These are phyloP conservation scores for Seiridium unicorne DNA, from an alignment of 2,329 filamentous ascomycete genomes.

Conservation along the genomic window DNA sequence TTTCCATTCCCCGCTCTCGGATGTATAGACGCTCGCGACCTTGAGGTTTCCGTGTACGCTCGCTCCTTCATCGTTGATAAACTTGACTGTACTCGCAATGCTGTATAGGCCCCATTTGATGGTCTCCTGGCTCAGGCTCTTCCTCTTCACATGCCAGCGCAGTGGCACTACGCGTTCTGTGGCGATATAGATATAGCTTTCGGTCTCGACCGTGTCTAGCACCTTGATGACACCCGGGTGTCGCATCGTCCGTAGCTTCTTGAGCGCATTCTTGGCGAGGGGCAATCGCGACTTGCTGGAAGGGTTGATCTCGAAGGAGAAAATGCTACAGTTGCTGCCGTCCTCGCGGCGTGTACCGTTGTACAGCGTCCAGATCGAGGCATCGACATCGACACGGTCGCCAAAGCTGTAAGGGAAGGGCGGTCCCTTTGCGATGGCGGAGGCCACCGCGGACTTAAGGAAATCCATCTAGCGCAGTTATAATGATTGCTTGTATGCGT, in stretches of 20 bases:
- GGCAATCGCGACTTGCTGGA: conserved; percentile 79
- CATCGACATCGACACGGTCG: conserved; percentile 86
- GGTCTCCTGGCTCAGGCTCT: conserved; percentile 85
- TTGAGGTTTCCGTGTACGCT: conserved; percentile 89
- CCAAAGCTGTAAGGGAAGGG: conserved; percentile 92
- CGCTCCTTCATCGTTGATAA: conserved; percentile 89
- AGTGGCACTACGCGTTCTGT: conserved; percentile 87
- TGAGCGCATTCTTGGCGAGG: conserved; percentile 88
- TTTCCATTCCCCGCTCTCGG: conserved; percentile 98
- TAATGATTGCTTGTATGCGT: neutral
- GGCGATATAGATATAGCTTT: conserved; percentile 92
- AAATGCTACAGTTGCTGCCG: conserved; percentile 90
- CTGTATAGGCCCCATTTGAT: conserved; percentile 94
- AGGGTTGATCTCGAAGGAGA: conserved; percentile 83
- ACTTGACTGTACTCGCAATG: conserved; percentile 87
- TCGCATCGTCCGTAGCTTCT: conserved; percentile 87
- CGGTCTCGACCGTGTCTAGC: conserved; percentile 93
- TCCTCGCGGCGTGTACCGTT: conserved; percentile 95
- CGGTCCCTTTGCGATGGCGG: conserved; percentile 91
- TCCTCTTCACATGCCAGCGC: conserved; percentile 85
- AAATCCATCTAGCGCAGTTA: conserved; percentile 72
- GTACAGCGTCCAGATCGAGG: conserved; percentile 94
- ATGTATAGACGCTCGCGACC: conserved; percentile 85
- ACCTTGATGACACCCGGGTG: conserved; percentile 96
- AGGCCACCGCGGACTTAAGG: conserved; percentile 94